These are phyloP conservation scores for Beauveria brongniartii DNA, from an alignment of 2,329 filamentous ascomycete species.

Conservation along the genomic window DNA sequence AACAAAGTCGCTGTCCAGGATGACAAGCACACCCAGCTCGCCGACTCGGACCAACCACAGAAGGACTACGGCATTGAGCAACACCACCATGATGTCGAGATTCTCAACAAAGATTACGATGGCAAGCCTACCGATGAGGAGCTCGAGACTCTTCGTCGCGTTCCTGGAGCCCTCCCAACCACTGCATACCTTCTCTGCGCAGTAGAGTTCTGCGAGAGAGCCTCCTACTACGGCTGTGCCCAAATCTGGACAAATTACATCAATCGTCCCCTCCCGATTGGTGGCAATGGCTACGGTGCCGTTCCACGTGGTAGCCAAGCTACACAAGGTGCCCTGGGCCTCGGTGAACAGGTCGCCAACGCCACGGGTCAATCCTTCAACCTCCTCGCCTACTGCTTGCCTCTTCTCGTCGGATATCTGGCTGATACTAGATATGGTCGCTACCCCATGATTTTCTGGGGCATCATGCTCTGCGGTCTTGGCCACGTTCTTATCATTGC, in stretches of 20 bases:
- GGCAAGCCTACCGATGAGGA: conserved; percentile 46
- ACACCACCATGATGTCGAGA: conserved; percentile 11
- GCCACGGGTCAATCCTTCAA: conserved; percentile 39
- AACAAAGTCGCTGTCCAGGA: background rate
- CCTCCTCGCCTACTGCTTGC: conserved; percentile 50
- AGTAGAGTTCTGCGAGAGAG: conserved; percentile 53
- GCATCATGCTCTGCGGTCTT: conserved; percentile 57
- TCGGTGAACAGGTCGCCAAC: conserved; percentile 32
- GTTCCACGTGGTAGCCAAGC: conserved; percentile 30
- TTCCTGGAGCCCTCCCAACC: conserved; percentile 42
- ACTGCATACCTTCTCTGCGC: conserved; percentile 49
- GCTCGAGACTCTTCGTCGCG: conserved; percentile 40
- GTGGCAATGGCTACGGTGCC: conserved; percentile 38
- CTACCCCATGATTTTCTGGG: conserved; percentile 63
- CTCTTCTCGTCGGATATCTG: conserved; percentile 46
- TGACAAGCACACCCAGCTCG: background rate
- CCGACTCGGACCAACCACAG: background rate
- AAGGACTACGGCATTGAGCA: background rate
- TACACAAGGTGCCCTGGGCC: conserved; percentile 50
- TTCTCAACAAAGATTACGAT: conserved; percentile 21
- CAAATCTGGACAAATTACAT: conserved; percentile 46
- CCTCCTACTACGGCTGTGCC: conserved; percentile 45
- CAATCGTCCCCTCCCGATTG: conserved; percentile 48
- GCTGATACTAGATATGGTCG: conserved; percentile 64
- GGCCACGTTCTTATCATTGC: conserved; percentile 62